Conservation (phyloP, 179 eudicot species). For the Vitellaria paradoxa region DNA sequence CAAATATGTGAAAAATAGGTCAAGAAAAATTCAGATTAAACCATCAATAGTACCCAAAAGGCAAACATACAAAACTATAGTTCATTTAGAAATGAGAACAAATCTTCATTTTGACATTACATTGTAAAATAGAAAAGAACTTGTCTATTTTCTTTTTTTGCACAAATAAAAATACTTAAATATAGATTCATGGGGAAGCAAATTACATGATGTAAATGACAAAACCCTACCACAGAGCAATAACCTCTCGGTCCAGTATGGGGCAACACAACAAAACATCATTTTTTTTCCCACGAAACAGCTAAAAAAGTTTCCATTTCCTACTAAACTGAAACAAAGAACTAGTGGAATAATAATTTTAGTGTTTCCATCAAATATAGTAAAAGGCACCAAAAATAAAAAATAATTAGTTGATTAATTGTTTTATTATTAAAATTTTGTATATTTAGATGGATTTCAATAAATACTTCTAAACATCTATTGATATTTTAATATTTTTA, state of each 20-base stretch:
- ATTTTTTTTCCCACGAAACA: too few relatives aligned
- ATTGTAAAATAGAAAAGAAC: neutral
- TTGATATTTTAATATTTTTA: too few relatives aligned
- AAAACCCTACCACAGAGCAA: neutral
- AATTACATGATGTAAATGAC: neutral
- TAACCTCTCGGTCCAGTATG: neutral
- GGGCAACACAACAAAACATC: neutral
- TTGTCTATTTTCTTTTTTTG: neutral
- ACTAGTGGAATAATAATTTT: too few relatives aligned
- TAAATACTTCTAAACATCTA: too few relatives aligned
- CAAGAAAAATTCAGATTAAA: conserved; percentile 41
- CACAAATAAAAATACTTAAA: neutral
- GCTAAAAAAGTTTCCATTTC: too few relatives aligned
- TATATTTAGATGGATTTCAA: too few relatives aligned
- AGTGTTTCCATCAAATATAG: too few relatives aligned
- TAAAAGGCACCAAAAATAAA: too few relatives aligned
- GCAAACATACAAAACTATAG: conserved; percentile 1
- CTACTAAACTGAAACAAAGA: too few relatives aligned
- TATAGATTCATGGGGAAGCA: neutral
- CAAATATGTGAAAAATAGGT: conserved; percentile 66
- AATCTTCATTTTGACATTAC: neutral
- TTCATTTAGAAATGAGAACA: neutral
- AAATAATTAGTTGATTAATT: too few relatives aligned
- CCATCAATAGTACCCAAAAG: neutral
- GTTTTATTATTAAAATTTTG: too few relatives aligned